Evolutionary conservation across 306 rosid species (phyloP).

Genomic region (Vigna trinervia): DNA sequence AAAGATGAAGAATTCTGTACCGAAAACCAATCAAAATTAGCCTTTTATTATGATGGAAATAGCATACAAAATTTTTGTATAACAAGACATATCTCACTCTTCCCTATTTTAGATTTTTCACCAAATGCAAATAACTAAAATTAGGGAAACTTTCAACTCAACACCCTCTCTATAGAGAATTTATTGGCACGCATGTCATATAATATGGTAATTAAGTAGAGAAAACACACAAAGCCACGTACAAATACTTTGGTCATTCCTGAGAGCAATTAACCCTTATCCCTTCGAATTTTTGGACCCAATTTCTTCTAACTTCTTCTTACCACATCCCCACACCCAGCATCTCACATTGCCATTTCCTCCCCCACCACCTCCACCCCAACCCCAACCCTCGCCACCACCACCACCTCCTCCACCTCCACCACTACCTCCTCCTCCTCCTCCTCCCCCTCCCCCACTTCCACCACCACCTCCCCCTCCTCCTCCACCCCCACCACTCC

Average conservation of each 20-base stretch:
- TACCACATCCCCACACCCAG: conserved; percentile 52
- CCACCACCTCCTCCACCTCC: neutral
- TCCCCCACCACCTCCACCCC: conserved; percentile 3
- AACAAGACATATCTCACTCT: neutral
- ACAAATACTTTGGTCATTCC: neutral
- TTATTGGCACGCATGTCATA: neutral
- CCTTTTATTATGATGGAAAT: neutral
- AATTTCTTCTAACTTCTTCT: conserved; percentile 5
- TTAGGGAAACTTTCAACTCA: neutral
- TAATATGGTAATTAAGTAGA: neutral
- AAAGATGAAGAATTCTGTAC: neutral
- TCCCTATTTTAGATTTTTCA: neutral
- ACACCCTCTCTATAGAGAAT: neutral
- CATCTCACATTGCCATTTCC: conserved; percentile 40
- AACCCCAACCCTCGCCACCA: conserved; percentile 29
- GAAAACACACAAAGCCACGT: neutral
- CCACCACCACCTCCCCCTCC: neutral
- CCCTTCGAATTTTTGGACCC: neutral
- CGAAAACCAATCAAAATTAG: neutral
- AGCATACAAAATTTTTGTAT: neutral
- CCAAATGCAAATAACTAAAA: no score
- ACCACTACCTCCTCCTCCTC: neutral
- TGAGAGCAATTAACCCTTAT: neutral
- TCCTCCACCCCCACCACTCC: neutral
- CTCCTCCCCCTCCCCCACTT: neutral